Evolutionary conservation across 768 basidiomycete species (phyloP).

Genomic region (Tulasnella sp.): DNA sequence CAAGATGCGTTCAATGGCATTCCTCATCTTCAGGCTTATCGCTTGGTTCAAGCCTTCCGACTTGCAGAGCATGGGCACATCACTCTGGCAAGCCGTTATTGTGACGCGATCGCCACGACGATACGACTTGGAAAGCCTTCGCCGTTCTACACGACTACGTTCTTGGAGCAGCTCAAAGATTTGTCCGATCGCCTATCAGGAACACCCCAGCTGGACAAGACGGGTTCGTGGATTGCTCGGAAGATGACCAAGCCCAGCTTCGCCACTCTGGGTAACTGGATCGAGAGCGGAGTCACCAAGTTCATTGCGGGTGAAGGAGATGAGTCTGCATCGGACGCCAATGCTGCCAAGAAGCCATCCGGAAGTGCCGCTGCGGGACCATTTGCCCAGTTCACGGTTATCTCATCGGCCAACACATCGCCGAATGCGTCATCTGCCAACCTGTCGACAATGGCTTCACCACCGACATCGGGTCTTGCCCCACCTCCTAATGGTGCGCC

Average conservation of each 20-base stretch:
- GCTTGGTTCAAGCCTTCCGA: slow-evolving; percentile 67
- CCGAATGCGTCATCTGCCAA: slow-evolving; percentile 66
- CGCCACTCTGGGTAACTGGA: slow-evolving; percentile 85
- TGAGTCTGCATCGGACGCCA: background rate
- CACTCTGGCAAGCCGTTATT: slow-evolving; percentile 79
- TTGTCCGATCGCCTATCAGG: slow-evolving; percentile 75
- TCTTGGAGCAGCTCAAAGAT: slow-evolving; percentile 71
- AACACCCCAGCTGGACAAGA: slow-evolving; percentile 67
- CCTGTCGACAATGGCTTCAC: slow-evolving; percentile 41
- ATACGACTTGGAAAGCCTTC: slow-evolving; percentile 50
- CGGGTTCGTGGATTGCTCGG: slow-evolving; percentile 78
- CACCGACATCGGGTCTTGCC: slow-evolving; percentile 31
- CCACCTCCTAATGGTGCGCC: slow-evolving; percentile 31
- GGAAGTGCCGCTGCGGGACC: slow-evolving; percentile 61
- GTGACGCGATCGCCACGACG: slow-evolving; percentile 73
- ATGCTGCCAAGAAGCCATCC: background rate
- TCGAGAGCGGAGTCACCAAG: slow-evolving; percentile 88
- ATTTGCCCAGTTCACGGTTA: slow-evolving; percentile 89
- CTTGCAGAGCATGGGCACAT: slow-evolving; percentile 81
- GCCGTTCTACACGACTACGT: slow-evolving; percentile 58
- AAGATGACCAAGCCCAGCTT: slow-evolving; percentile 87
- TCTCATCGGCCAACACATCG: slow-evolving; percentile 75
- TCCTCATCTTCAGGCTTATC: slow-evolving; percentile 82
- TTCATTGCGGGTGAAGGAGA: slow-evolving; percentile 92
- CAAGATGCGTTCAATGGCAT: slow-evolving; percentile 82